phyloP scores from a whole-genome alignment of 257 asterid genomes.

The Linaria vulgaris region DNA sequence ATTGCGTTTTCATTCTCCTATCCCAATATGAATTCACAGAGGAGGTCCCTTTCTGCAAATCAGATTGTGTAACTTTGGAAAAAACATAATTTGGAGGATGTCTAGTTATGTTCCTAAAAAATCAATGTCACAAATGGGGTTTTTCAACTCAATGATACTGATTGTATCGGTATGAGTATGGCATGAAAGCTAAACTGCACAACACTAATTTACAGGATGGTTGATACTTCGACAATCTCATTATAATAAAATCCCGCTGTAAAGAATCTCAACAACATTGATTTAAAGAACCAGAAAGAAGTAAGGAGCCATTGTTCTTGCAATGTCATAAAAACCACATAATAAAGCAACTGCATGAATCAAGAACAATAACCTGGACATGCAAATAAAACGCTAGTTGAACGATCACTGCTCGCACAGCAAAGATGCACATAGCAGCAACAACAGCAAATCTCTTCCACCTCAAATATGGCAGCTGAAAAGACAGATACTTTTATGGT shows the following conservation, averaged over 20 bases:
- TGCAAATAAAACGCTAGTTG: constrained; percentile 96
- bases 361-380: constrained; percentile 57
- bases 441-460: constrained; percentile 97
- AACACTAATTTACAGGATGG: not conserved
- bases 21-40: too few species aligned
- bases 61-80: too few species aligned
- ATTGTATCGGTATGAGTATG: not conserved
- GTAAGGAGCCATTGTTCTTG: too few species aligned
- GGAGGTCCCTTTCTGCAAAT: too few species aligned
- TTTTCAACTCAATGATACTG: too few species aligned
- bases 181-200: not conserved
- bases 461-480: constrained; percentile 82
- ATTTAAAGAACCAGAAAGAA: too few species aligned
- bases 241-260: too few species aligned
- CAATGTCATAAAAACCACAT: not conserved
- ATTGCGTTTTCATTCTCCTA: too few species aligned
- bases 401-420: constrained; percentile 91
- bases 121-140: too few species aligned
- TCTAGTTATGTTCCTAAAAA: too few species aligned
- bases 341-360: not conserved
- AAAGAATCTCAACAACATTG: not conserved
- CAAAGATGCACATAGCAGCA: constrained; percentile 97
- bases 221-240: not conserved
- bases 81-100: too few species aligned
- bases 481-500: constrained; percentile 19